These are phyloP conservation scores for Sclerospora graminicola DNA, from an alignment of 352 stramenopile species.

Conservation along the genomic window DNA sequence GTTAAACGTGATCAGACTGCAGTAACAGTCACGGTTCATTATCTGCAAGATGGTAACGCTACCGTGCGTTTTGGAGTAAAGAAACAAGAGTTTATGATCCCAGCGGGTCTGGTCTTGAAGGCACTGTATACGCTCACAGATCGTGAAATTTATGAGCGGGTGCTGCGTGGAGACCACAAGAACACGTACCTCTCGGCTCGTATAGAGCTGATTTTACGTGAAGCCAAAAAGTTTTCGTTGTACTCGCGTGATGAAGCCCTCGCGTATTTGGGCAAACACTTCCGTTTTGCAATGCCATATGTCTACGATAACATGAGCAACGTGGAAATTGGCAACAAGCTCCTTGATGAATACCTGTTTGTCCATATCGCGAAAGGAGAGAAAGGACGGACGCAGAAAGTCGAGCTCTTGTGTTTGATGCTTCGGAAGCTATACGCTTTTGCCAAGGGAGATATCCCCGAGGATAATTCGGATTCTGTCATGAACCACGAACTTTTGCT, in stretches of 20 bases:
- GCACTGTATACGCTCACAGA: slow-evolving; percentile 88
- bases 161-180: slow-evolving; percentile 90
- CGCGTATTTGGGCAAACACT: slow-evolving; percentile 94
- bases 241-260: slow-evolving; percentile 85
- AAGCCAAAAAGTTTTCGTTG: slow-evolving; percentile 91
- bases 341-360: slow-evolving; percentile 93
- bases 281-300: slow-evolving; percentile 88
- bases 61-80: slow-evolving; percentile 94
- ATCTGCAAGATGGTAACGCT: slow-evolving; percentile 94
- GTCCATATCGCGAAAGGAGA: slow-evolving; percentile 92
- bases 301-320: slow-evolving; percentile 82
- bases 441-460: slow-evolving; percentile 87
- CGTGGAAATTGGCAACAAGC: slow-evolving; percentile 81
- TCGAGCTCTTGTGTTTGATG: slow-evolving; percentile 93
- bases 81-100: slow-evolving; percentile 99
- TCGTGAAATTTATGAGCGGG: slow-evolving; percentile 96
- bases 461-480: slow-evolving; percentile 98
- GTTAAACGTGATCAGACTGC: slow-evolving; percentile 92
- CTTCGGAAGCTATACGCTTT: slow-evolving; percentile 98
- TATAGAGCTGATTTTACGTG: slow-evolving; percentile 94
- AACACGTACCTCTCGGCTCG: slow-evolving; percentile 97
- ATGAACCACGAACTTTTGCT: slow-evolving; percentile 97
- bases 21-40: slow-evolving; percentile 97
- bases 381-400: slow-evolving; percentile 83
- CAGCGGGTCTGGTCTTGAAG: slow-evolving; percentile 94